Conservation (phyloP, 257 asterid genomes). For the Nicotiana tabacum region DNA sequence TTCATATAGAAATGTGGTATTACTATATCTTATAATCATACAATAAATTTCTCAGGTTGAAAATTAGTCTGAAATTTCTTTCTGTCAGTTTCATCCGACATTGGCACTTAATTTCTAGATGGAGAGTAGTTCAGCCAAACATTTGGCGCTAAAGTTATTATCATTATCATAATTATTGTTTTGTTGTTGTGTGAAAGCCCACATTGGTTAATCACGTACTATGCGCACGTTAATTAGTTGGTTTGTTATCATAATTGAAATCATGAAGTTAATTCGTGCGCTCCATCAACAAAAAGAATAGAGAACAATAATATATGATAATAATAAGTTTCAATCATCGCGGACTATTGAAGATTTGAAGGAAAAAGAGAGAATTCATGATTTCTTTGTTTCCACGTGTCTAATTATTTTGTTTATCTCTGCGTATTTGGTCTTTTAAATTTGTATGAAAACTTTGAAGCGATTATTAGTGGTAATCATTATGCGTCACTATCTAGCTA, state of each 20-base stretch:
- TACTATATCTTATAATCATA: too few species aligned
- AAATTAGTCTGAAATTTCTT: too few species aligned
- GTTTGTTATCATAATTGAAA: neutral
- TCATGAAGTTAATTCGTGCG: conserved; percentile 5
- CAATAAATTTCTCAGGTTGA: too few species aligned
- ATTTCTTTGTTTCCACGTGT: neutral
- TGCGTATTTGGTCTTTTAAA: neutral
- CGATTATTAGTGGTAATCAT: neutral
- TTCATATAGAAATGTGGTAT: too few species aligned
- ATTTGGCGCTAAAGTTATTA: neutral
- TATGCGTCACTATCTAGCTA: neutral
- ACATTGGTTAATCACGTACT: neutral
- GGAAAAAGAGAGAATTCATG: neutral
- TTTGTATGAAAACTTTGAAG: neutral
- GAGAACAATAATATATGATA: neutral
- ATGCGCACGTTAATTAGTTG: conserved; percentile 12
- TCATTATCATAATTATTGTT: neutral
- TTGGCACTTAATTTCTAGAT: too few species aligned
- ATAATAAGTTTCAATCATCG: neutral
- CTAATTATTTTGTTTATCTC: neutral
- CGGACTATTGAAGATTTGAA: neutral
- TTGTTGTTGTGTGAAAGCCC: neutral
- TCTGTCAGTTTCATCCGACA: too few species aligned
- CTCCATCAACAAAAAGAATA: neutral
- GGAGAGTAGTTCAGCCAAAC: too few species aligned